Base-by-base conservation (phyloP, 768 basidiomycete species). In the Russula olivacea region DNA sequence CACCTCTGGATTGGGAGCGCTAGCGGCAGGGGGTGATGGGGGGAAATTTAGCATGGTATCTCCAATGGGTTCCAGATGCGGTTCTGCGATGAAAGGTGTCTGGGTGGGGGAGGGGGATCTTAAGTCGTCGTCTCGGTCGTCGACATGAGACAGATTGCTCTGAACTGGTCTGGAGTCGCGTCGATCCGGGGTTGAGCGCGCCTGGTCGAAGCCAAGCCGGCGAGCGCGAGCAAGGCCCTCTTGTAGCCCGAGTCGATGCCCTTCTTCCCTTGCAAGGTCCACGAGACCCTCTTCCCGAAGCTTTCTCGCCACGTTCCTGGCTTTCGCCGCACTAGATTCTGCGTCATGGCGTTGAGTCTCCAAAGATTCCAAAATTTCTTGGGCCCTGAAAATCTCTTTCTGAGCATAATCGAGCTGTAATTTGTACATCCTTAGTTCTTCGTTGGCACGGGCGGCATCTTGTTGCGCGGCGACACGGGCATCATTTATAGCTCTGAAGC, bases 321-420 rank as follows among this genome's bases (percentile, higher is more conserved):
- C 77, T 14, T 76, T 74, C 10, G 73, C 71, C 0, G 80, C 79
- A 41, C 78, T 75, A 6, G 76, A 73, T 64, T 84, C 82, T 0
- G 83, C 83, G 2, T 79, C 76, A 14, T 76, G 73, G 2, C 81
- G 76, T 48, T 83, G 78, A 0, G 73, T 72, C 54, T 84, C 80
- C 4, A 84, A 73, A 21, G 77, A 73, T 36, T 77, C 74, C 12
- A 85, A 76, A 4, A 82, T 75, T 4, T 78, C 75, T 64, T 86
- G 83, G 0, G 84, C 85, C 40, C 78, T 77, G 25, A 73, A 69
- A 45, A 86, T 83, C 68, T 86, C 83, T 74, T 75, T 76, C 66
- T 86, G 84, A 17, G 86, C 85, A 38, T 78, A 74, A 19, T 82
- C 80, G 30, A 85, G 72, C 74, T 85, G 83, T 1, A 81, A 54